These are phyloP conservation scores for Fusarium verticillioides DNA, from an alignment of 2,329 filamentous ascomycete species.

Conservation along the genomic window DNA sequence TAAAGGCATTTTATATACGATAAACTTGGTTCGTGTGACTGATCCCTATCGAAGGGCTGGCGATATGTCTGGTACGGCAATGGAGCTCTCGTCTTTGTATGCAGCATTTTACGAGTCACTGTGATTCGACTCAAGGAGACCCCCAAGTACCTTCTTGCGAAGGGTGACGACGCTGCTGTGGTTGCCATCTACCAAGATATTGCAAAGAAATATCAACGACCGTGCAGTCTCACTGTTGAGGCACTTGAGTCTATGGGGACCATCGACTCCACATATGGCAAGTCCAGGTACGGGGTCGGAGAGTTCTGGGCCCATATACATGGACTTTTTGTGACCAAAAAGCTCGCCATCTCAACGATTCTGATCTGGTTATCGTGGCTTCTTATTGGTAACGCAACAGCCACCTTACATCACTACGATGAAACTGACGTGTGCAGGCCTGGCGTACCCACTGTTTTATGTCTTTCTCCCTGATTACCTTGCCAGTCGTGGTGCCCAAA, in stretches of 20 bases:
- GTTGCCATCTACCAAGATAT: not conserved
- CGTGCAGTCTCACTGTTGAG: not conserved
- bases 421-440: not conserved
- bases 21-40: fast-evolving
- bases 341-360: not conserved
- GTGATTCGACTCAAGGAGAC: not conserved
- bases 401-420: too few relatives aligned
- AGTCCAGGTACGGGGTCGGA: not conserved
- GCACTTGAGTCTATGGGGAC: not conserved
- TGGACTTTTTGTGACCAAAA: not conserved
- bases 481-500: not conserved
- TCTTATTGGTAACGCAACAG: not conserved
- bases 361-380: not conserved
- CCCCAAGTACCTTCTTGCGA: not conserved
- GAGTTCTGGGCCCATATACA: not conserved
- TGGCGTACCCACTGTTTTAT: not conserved
- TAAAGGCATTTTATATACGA: fast-evolving
- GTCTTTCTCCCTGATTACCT: not conserved
- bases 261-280: not conserved
- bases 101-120: not conserved
- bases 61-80: not conserved
- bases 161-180: not conserved
- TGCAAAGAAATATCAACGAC: not conserved
- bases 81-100: not conserved
- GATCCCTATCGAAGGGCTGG: not conserved